phyloP scores from a whole-genome alignment of 129 eudicot genomes.

The Lonicera japonica region DNA sequence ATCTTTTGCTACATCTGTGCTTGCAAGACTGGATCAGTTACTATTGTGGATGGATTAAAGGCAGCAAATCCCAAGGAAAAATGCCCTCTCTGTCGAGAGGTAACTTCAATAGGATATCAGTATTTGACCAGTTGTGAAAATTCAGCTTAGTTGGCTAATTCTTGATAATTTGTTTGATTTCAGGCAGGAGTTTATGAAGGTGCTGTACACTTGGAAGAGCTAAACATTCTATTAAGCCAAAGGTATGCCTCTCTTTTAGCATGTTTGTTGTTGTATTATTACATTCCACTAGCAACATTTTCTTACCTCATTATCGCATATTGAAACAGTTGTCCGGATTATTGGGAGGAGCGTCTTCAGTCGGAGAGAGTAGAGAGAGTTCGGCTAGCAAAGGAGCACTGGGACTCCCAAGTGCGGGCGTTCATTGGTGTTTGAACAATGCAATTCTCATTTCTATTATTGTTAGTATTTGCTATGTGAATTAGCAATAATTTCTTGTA shows the following conservation, averaged over 20 bases:
- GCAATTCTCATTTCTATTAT: background rate
- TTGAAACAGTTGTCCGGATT: conserved; percentile 60
- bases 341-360: conserved; percentile 79
- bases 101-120: conserved; percentile 3
- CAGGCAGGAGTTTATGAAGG: conserved; percentile 78
- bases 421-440: conserved; percentile 47
- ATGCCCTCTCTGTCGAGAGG: conserved; percentile 90
- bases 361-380: conserved; percentile 64
- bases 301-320: background rate
- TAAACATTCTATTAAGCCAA: conserved; percentile 65
- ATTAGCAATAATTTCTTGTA: background rate
- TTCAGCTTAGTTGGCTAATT: background rate
- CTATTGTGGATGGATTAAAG: conserved; percentile 72
- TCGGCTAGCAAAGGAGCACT: conserved; percentile 69
- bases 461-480: background rate
- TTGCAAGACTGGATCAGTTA: conserved; percentile 83
- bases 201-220: conserved; percentile 85
- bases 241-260: conserved; percentile 36
- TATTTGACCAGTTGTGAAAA: background rate
- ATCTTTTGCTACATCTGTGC: conserved; percentile 88
- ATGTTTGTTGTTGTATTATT: background rate
- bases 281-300: no score
- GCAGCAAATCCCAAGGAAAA: conserved; percentile 48
- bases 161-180: conserved; percentile 11
- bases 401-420: conserved; percentile 70